Evolutionary conservation across 225 moss, liverwort and hornwort genomes (phyloP), one percentile per base, ranked within the genome.

Genomic region (Straminergon stramineum): DNA sequence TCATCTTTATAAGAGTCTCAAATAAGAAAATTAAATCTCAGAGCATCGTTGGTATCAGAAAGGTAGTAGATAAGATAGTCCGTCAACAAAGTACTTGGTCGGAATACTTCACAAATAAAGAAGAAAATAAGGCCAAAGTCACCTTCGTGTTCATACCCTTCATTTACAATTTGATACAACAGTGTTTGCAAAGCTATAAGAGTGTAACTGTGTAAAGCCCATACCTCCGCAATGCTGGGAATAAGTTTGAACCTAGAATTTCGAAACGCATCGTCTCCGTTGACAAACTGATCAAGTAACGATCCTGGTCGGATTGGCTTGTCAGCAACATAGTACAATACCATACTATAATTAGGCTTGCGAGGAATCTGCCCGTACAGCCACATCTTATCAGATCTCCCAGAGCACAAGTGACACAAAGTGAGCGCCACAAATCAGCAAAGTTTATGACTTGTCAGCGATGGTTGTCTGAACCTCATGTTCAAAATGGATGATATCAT

Each of bases 161-260:
- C 37, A n/a, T 28, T 62, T 30, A 64, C 41, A 87, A 45, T 80
- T 79, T 74, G 67, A 75, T 48, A 68, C 34, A 39, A 84, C 45
- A 55, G 34, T 79, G 61, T 55, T 82, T 68, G 65, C 80, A 75
- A 83, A 65, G 30, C 35, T 77, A 52, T 82, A 43, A 70, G 84
- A 43, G 43, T 62, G 81, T 22, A 82, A 83, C 13, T 43, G 70
- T 7, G 41, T 30, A 57, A 57, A 85, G 30, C 82, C 55, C 64
- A 77, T 91, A 95, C 96, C 95, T 95, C 95, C 57, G 93, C 95
- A 79, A 95, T 91, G 73, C 94, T 96, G 15, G 95, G 95, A 88
- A 95, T 96, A 41, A 96, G 92, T 85, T 96, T 96, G 79, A 96
- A 95, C 31, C 95, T 92, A 86, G 95, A 90, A 89, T 95, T 96